A percentile compares a stretch with the other conserved stretches of the same genome.
phyloP scores from a whole-genome alignment of 768 basidiomycete genomes.

The Tricholoma matsutake region DNA sequence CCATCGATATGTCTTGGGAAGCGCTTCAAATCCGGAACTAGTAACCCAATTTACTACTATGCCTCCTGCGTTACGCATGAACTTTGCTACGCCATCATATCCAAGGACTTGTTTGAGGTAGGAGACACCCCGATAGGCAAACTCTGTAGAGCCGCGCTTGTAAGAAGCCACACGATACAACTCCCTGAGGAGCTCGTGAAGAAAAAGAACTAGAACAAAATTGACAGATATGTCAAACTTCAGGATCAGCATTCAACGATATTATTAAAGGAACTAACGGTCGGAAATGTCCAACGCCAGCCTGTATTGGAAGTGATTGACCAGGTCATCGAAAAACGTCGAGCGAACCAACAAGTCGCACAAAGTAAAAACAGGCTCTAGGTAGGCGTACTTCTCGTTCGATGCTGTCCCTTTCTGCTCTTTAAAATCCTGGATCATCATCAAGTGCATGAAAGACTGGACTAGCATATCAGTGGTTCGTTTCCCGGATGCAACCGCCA shows the following conservation, averaged over 20 bases:
- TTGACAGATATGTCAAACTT: neutral
- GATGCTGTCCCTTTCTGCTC: neutral
- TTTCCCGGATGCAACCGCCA: neutral
- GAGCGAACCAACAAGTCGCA: slow-evolving; percentile 9
- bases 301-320: slow-evolving; percentile 3
- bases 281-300: slow-evolving; percentile 2
- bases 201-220: slow-evolving; percentile 14
- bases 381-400: slow-evolving; percentile 3
- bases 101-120: slow-evolving; percentile 15
- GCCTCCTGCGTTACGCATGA: slow-evolving; percentile 13
- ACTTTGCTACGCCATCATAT: slow-evolving; percentile 10
- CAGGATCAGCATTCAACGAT: neutral
- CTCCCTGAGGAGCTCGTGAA: slow-evolving; percentile 15
- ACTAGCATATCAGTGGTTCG: slow-evolving; percentile 5
- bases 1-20: slow-evolving; percentile 9
- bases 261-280: neutral
- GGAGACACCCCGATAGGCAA: slow-evolving; percentile 13
- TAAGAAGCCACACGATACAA: slow-evolving; percentile 16
- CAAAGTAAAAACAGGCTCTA: slow-evolving; percentile 1
- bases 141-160: slow-evolving; percentile 11
- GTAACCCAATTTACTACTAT: slow-evolving; percentile 11
- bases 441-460: slow-evolving; percentile 8
- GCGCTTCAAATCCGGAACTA: neutral
- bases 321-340: slow-evolving; percentile 11
- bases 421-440: slow-evolving; percentile 2